phyloP scores from a whole-genome alignment of 495 filamentous ascomycete genomes.

The Penicillium atrosanguineum region DNA sequence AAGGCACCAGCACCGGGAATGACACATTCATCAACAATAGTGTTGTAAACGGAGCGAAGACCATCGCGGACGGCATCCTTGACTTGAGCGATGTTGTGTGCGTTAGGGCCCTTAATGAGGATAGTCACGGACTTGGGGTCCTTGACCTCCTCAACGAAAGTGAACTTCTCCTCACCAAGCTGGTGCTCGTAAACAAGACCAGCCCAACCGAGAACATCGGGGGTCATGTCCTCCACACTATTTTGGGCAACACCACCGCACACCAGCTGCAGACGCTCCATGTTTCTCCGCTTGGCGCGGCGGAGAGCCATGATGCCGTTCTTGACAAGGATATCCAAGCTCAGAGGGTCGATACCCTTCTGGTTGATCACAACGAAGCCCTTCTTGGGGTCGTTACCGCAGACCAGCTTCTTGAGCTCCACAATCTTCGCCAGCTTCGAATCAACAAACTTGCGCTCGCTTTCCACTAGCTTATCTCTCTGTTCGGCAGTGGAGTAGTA shows the following conservation, averaged over 20 bases:
- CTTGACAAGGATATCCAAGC: conserved; percentile 92
- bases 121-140: conserved; percentile 98
- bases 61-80: conserved; percentile 97
- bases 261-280: conserved; percentile 94
- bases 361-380: conserved; percentile 98
- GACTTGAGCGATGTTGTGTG: conserved; percentile 93
- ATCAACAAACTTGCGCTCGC: conserved; percentile 93
- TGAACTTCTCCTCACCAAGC: conserved; percentile 98
- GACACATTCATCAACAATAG: conserved; percentile 94
- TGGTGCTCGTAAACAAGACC: conserved; percentile 96
- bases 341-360: conserved; percentile 97
- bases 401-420: conserved; percentile 96
- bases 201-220: conserved; percentile 92
- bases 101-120: conserved; percentile 95
- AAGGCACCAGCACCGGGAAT: conserved; percentile 94
- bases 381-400: conserved; percentile 91
- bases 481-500: conserved; percentile 98
- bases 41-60: conserved; percentile 93
- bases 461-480: conserved; percentile 95
- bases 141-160: conserved; percentile 97
- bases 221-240: conserved; percentile 88
- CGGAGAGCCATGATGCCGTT: conserved; percentile 94
- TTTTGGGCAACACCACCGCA: conserved; percentile 91
- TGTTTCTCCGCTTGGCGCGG: conserved; percentile 94
- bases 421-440: conserved; percentile 97